Conservation (phyloP, 768 basidiomycete genomes). For the Lentinula lateritia region DNA sequence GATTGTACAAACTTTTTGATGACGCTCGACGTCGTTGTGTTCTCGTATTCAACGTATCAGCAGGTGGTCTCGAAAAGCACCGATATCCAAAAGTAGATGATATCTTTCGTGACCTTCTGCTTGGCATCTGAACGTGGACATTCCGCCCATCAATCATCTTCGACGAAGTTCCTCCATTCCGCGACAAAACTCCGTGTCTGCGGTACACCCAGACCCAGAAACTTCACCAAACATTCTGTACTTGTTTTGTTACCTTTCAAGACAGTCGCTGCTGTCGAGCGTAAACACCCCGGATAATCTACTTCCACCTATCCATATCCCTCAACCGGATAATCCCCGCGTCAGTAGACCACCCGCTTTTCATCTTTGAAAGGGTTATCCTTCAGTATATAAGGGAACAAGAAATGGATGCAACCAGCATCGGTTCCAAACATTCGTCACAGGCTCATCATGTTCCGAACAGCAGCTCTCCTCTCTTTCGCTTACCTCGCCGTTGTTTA, state of each 20-base stretch:
- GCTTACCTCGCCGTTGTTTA: constrained; percentile 24
- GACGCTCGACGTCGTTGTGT: background rate
- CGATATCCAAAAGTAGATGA: background rate
- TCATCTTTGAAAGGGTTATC: background rate
- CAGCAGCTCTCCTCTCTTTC: constrained; percentile 20
- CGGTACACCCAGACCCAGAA: background rate
- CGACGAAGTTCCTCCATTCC: background rate
- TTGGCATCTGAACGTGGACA: background rate
- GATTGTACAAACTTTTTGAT: background rate
- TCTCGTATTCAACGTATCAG: background rate
- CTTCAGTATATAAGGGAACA: background rate
- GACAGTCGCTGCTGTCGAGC: background rate
- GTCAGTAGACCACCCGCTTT: background rate
- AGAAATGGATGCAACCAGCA: background rate
- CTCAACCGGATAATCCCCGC: background rate
- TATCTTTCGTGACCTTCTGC: background rate
- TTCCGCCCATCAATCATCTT: background rate
- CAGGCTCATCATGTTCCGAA: constrained; percentile 15
- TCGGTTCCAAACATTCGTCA: background rate
- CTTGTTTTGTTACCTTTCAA: background rate
- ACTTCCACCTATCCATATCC: background rate
- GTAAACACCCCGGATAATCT: background rate
- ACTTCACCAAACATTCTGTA: background rate
- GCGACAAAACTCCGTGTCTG: background rate
- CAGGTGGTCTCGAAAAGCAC: background rate